These are phyloP conservation scores for Sporothrix pseudoabietina DNA, from an alignment of 2,329 filamentous ascomycete species.

Conservation along the genomic window DNA sequence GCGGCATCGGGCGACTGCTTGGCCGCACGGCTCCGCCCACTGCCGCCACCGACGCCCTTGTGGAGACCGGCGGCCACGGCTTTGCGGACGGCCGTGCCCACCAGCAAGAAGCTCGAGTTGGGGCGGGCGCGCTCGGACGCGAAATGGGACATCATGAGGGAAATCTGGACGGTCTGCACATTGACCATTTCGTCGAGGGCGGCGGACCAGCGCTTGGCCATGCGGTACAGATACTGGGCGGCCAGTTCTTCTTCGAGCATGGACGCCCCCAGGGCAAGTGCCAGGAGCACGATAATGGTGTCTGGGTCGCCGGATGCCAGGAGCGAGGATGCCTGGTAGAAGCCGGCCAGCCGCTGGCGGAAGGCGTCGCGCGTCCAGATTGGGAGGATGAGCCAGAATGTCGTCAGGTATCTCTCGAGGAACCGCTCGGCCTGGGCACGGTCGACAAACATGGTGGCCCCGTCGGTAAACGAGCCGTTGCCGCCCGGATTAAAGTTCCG, in stretches of 20 bases:
- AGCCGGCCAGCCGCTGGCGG: constrained; percentile 27
- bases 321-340: constrained; percentile 26
- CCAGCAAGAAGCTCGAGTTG: constrained; percentile 30
- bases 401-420: constrained; percentile 31
- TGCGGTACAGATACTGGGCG: constrained; percentile 31
- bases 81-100: constrained; percentile 32
- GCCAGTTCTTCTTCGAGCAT: constrained; percentile 32
- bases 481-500: background rate
- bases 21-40: background rate
- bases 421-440: constrained; percentile 25
- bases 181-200: constrained; percentile 35
- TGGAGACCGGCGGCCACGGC: constrained; percentile 34
- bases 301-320: constrained; percentile 26
- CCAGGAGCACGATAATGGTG: constrained; percentile 31
- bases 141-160: constrained; percentile 34
- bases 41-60: constrained; percentile 31
- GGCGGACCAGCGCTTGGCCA: constrained; percentile 31
- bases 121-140: constrained; percentile 32
- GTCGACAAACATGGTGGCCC: constrained; percentile 31
- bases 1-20: constrained; percentile 26
- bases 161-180: constrained; percentile 34
- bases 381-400: constrained; percentile 33
- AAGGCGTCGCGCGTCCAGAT: constrained; percentile 32
- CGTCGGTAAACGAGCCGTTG: constrained; percentile 27
- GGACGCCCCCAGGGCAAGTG: constrained; percentile 30